Evolutionary conservation across 176 grass and related monocot genomes (phyloP).

Genomic region (Rhynchospora pubera): DNA sequence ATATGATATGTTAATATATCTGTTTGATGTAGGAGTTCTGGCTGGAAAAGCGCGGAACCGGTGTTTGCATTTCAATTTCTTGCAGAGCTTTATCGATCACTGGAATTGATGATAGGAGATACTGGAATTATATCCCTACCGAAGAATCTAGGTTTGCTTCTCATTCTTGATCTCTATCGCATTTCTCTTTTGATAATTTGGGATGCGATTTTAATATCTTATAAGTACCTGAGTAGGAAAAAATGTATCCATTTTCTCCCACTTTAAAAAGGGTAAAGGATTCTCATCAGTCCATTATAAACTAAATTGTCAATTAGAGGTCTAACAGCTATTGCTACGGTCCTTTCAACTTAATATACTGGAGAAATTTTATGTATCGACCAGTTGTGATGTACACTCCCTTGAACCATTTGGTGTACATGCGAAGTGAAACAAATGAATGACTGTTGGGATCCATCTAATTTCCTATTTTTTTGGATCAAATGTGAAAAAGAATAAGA

Average conservation of each 20-base stretch:
- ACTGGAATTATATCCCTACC: slow-evolving; percentile 59
- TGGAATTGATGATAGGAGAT: slow-evolving; percentile 83
- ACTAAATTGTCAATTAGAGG: background rate
- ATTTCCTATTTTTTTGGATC: background rate
- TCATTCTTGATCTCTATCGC: background rate
- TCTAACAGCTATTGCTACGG: background rate
- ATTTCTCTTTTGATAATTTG: background rate
- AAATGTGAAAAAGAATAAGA: background rate
- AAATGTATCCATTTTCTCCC: background rate
- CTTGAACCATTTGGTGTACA: background rate
- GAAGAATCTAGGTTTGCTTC: slow-evolving; percentile 59
- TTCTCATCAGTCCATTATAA: background rate
- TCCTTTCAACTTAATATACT: background rate
- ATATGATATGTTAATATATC: background rate
- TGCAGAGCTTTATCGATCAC: slow-evolving; percentile 56
- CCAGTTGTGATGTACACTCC: background rate
- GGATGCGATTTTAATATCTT: background rate
- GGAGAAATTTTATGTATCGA: background rate
- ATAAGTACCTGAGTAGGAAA: background rate
- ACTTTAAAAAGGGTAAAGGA: background rate
- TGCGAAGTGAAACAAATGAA: background rate
- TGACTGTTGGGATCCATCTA: background rate
- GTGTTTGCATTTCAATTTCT: slow-evolving; percentile 61
- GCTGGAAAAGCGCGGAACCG: slow-evolving; percentile 56
- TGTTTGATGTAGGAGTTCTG: slow-evolving; percentile 58